Conservation (phyloP, 441 rosid genomes). For the Omphalea diandra region DNA sequence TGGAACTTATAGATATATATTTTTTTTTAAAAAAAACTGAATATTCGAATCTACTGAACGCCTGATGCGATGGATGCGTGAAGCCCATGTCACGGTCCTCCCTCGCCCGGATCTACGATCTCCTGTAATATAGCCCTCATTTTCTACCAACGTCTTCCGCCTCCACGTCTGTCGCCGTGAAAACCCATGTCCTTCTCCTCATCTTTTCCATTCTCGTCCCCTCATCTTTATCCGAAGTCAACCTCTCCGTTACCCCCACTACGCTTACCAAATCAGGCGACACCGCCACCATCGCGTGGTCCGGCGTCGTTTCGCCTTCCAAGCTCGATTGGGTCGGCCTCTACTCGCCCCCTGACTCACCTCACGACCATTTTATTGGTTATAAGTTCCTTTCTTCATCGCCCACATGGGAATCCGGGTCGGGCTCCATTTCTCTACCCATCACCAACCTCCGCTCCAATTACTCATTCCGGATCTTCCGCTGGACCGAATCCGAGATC, state of each 20-base stretch:
- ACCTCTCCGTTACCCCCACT: slow-evolving; percentile 46
- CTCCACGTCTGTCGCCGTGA: slow-evolving; percentile 1
- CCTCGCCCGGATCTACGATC: no score
- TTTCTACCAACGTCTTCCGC: background rate
- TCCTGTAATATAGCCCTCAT: no score
- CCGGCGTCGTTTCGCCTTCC: slow-evolving; percentile 67
- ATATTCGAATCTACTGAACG: no score
- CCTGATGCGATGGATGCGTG: no score
- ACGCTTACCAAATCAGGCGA: slow-evolving; percentile 61
- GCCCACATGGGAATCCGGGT: slow-evolving; percentile 58
- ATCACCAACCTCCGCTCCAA: slow-evolving; percentile 65
- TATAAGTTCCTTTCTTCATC: slow-evolving; percentile 69
- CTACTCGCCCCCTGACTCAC: slow-evolving; percentile 80
- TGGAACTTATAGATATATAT: no score
- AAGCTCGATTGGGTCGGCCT: slow-evolving; percentile 80
- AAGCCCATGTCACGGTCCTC: no score
- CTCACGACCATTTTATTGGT: slow-evolving; percentile 65
- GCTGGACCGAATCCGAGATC: slow-evolving; percentile 69
- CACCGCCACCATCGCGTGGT: slow-evolving; percentile 58
- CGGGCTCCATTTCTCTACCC: slow-evolving; percentile 67
- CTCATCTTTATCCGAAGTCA: slow-evolving; percentile 28
- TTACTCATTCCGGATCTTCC: slow-evolving; percentile 87
- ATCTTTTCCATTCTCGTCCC: slow-evolving; percentile 19
- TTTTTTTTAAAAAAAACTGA: no score
- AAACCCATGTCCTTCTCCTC: slow-evolving; percentile 21